Base-by-base conservation (phyloP, 2,329 filamentous ascomycete genomes). In the Talaromyces marneffei region DNA sequence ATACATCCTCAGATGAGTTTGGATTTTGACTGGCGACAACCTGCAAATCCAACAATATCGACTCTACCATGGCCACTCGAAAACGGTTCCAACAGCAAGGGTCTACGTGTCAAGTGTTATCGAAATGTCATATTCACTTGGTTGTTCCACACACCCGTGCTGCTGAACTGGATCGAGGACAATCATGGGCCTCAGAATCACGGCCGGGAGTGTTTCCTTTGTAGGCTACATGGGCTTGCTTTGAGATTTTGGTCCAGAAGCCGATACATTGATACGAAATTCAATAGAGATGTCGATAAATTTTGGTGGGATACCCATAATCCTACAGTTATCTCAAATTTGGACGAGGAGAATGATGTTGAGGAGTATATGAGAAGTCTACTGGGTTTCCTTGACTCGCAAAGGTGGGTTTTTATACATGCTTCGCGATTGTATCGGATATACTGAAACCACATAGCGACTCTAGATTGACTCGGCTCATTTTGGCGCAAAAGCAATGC, bases 111-210 rank as follows among this genome's bases (percentile, higher is more conserved):
- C 37, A 59, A 62, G 39, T 72, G 71, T 60, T 74, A 73, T 63
- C 66, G 70, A 18, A 74, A 72, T 62, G 62, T 63, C 7, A 57
- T 58, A 14, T 62, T 71, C 5, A 59, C 66, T 14, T 31, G 68
- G 42, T 59, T 73, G 25, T 62, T 73, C n/a, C 68, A 72, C 63
- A 65, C 63, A 1, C 67, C 69, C 1, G 9, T 65, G 1, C 59
- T 74, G 25, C 5, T 69, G 35, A 67, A 71, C 33, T 72, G 68
- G 65, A 53, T 57, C 16, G 40, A 52, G 25, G 35, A 55, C 12
- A 12, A 42, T 16, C 61, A 56, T 48, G 2, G 10, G 4, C 16
- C 46, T 52, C n/a, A 52, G 16, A 6, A 4, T n/a, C 9, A n/a
- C 27, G 10, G 59, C 52, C 3, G 62, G 10, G n/a, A 4, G 12